These are phyloP conservation scores for Phlyctochytrium bullatum DNA, from an alignment of 192 early-diverging fungal genomes.

Conservation along the genomic window DNA sequence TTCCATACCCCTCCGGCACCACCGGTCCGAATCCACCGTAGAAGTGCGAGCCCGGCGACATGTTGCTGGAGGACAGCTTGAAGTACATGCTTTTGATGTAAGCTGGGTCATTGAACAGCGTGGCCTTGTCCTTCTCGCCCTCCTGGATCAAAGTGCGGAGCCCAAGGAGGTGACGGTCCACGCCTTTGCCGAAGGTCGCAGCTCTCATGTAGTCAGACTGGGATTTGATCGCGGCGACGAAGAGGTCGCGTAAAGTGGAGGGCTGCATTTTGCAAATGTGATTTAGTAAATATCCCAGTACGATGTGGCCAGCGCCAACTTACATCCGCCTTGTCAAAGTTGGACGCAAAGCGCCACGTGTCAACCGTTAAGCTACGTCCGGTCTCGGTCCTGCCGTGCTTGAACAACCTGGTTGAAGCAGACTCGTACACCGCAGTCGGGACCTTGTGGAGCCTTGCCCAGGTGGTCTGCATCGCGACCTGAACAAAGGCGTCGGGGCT, in stretches of 20 bases:
- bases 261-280: neutral
- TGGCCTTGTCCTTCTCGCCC: slow-evolving; percentile 30
- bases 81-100: slow-evolving; percentile 78
- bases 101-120: slow-evolving; percentile 80
- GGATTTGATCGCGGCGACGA: slow-evolving; percentile 39
- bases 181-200: slow-evolving; percentile 73
- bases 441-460: slow-evolving; percentile 68
- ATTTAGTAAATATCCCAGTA: neutral
- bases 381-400: slow-evolving; percentile 91
- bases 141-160: slow-evolving; percentile 57
- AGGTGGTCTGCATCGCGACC: slow-evolving; percentile 84
- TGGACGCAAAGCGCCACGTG: slow-evolving; percentile 69
- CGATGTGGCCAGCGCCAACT: slow-evolving; percentile 4
- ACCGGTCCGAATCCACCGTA: slow-evolving; percentile 59
- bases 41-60: slow-evolving; percentile 47
- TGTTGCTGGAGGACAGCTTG: slow-evolving; percentile 75
- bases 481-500: slow-evolving; percentile 92
- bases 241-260: slow-evolving; percentile 22
- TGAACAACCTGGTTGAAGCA: slow-evolving; percentile 49
- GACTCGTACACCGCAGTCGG: slow-evolving; percentile 55
- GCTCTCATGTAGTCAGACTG: slow-evolving; percentile 77
- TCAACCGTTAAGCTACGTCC: slow-evolving; percentile 78
- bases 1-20: slow-evolving; percentile 51
- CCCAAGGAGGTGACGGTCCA: slow-evolving; percentile 90
- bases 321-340: slow-evolving; percentile 69